A percentile compares a stretch with the other conserved stretches of the same genome.
Evolutionary conservation across 306 rosid genomes (phyloP).

Genomic region (Biancaea sappan): DNA sequence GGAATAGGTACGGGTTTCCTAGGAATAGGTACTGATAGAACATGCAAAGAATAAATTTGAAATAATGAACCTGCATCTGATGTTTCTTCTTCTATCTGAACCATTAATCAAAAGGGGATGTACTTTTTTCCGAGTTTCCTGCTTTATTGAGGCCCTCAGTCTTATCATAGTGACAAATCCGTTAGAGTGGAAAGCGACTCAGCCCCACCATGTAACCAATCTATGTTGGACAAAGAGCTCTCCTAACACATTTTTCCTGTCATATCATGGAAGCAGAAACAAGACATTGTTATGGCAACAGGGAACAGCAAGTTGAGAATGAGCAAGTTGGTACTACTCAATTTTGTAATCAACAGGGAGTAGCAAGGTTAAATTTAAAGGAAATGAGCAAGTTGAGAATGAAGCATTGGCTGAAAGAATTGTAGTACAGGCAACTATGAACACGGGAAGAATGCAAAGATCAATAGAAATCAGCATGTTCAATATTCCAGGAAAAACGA

Average conservation of each 20-base stretch:
- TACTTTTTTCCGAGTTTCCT: not conserved
- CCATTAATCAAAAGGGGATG: not conserved
- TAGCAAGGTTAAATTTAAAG: constrained; percentile 28
- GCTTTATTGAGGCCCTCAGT: constrained; percentile 54
- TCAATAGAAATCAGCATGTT: not conserved
- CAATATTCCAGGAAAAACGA: not conserved
- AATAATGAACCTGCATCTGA: not conserved
- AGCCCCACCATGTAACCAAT: constrained; percentile 89
- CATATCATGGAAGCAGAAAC: constrained; percentile 24
- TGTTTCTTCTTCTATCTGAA: not conserved
- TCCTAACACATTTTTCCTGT: constrained; percentile 87
- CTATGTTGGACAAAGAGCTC: constrained; percentile 83
- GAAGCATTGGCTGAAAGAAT: not conserved
- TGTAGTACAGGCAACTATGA: not conserved
- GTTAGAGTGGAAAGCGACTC: constrained; percentile 80
- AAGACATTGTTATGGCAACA: not conserved
- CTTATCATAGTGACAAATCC: constrained; percentile 79
- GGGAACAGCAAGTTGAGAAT: too few species aligned
- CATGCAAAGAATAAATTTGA: not conserved
- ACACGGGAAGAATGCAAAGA: not conserved
- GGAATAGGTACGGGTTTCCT: too few species aligned
- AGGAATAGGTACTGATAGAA: not conserved
- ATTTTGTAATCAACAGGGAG: not conserved
- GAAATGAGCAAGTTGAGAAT: constrained; percentile 33
- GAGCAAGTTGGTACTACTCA: constrained; percentile 85